Evolutionary conservation across 2,329 filamentous ascomycete genomes (phyloP).

Genomic region (Leptographium lundbergii): DNA sequence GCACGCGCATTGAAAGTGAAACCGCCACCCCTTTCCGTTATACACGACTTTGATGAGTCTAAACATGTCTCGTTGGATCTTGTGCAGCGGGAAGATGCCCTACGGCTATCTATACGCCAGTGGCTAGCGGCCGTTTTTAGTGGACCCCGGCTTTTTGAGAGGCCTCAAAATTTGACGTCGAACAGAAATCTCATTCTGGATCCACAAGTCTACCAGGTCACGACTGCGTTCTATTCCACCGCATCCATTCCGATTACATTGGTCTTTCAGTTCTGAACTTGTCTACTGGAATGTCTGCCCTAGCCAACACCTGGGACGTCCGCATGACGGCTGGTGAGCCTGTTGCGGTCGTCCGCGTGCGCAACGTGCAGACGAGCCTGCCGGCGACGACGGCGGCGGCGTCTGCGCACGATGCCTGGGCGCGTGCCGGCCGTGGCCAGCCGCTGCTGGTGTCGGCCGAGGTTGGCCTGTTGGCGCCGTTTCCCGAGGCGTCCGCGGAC

Average conservation of each 20-base stretch:
- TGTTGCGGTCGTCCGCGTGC: conserved; percentile 44
- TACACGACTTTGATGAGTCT: no score
- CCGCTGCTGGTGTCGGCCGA: conserved; percentile 48
- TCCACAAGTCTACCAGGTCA: background rate
- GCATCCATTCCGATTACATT: no score
- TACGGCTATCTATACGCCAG: background rate
- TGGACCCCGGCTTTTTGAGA: background rate
- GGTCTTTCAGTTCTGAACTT: background rate
- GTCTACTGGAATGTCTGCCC: background rate
- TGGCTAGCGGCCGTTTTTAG: background rate
- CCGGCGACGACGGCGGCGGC: conserved; percentile 21
- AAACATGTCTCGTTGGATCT: background rate
- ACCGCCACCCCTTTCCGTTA: no score
- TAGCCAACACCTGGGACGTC: conserved; percentile 19
- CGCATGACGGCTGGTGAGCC: conserved; percentile 29
- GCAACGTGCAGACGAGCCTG: conserved; percentile 46
- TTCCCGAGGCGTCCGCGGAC: conserved; percentile 39
- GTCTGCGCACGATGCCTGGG: conserved; percentile 49
- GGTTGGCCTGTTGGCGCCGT: conserved; percentile 41
- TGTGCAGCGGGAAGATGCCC: no score
- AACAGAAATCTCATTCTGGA: background rate
- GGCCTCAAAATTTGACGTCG: background rate
- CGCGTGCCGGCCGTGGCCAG: conserved; percentile 43
- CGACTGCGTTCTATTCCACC: background rate
- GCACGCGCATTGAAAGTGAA: no score